Base-by-base conservation (phyloP, 441 rosid species). In the Brassica balearica region DNA sequence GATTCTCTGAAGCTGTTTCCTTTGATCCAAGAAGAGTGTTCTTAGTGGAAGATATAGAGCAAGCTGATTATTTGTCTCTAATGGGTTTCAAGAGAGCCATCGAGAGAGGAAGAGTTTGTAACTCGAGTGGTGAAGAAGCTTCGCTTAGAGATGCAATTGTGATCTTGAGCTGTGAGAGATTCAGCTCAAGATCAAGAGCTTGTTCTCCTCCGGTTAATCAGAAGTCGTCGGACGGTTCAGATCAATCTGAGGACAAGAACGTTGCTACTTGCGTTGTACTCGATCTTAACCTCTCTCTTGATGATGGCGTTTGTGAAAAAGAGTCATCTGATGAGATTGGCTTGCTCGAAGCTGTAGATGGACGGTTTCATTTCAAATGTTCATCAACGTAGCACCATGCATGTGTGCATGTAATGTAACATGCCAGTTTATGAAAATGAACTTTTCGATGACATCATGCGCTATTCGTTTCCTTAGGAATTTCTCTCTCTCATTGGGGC, bases 41-140 rank as follows among this genome's bases (percentile, higher is more conserved):
- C 79, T 79, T 89, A 2, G 76, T 91, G 3, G 92, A 91, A 73
- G 93, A 89, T 71, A 81, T 84, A n/a, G 93, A 87, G 36, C 88
- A 85, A 82, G 81, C 88, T 3, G 89, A 88, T 83, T 84, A 77
- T 56, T 69, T 80, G 36, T 84, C 88, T 43, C 90, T 85, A 81
- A 71, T 86, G 56, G 90, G 92, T 22, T 88, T 93, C 83, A 91
- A 88, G 82, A 87, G 88, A 78, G 97, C 97, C 0, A 88, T 89
- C 14, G 95, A 88, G 84, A 85, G 82, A 64, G 93, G 95, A 73
- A 84, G 82, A 77, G 65, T 89, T 41, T 32, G 27, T 43, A 82
- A 77, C 41, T 73, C 79, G 1, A 74, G 70, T 32, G 87, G 87
- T 3, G 85, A 84, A 36, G 89, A 87, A 76, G 85, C 84, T 63